A percentile compares a stretch with the other conserved stretches of the same genome.
Conservation (phyloP, 345 rosid species). For the Camelina laxa region DNA sequence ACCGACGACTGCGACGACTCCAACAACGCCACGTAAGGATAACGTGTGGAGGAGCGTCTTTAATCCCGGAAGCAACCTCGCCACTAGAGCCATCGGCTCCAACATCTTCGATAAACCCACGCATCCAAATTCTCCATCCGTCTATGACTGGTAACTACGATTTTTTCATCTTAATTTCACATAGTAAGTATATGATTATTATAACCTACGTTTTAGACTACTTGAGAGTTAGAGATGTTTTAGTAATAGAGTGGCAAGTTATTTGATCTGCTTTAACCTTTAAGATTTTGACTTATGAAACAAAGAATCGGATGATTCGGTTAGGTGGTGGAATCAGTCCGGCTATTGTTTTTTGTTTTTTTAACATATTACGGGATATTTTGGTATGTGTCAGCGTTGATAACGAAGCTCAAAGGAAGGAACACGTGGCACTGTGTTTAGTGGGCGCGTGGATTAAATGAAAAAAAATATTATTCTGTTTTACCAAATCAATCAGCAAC, state of each 20-base stretch:
- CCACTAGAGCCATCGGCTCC: constrained; percentile 73
- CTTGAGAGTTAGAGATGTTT: background rate
- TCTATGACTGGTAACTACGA: constrained; percentile 79
- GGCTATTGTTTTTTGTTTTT: background rate
- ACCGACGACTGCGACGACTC: constrained; percentile 70
- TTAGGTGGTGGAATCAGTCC: constrained; percentile 24
- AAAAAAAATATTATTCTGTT: constrained; percentile 23
- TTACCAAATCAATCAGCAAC: constrained; percentile 37
- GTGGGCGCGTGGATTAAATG: constrained; percentile 60
- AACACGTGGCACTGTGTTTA: constrained; percentile 58
- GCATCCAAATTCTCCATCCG: constrained; percentile 85
- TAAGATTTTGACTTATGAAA: constrained; percentile 4
- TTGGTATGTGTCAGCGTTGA: constrained; percentile 50
- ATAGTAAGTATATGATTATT: background rate
- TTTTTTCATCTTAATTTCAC: background rate
- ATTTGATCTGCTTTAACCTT: constrained; percentile 4
- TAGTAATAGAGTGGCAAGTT: background rate
- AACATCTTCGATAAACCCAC: constrained; percentile 77
- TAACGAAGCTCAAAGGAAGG: constrained; percentile 53
- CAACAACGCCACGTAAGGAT: constrained; percentile 74
- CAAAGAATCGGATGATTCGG: constrained; percentile 18
- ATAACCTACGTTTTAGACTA: background rate
- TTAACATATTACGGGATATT: background rate
- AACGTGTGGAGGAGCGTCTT: constrained; percentile 99
- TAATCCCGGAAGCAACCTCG: constrained; percentile 92